Evolutionary conservation across 2,329 filamentous ascomycete genomes (phyloP), one percentile per base, ranked within the genome.

Genomic region (Nemania sp.): DNA sequence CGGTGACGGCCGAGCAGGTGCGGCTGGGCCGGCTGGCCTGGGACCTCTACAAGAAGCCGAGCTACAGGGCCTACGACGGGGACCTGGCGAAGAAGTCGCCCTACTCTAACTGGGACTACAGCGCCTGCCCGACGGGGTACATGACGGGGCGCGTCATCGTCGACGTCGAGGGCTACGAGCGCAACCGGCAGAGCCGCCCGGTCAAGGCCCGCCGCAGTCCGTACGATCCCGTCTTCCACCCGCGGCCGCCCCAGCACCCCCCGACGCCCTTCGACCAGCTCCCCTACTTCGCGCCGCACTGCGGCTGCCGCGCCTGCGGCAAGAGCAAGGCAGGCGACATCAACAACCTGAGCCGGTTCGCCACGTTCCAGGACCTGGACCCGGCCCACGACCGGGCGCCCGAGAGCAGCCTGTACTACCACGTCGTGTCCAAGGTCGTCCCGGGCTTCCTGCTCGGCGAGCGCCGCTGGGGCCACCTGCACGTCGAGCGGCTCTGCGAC

Each of bases 11-110:
- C 61, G 75, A 74, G 65, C 75, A 76, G 50, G 71, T 80, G 54
- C 68, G 68, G 21, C 71, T 80, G 11, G 80, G 80, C 9, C 78
- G 73, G 67, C 49, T 74, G n/a, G 79, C 77, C 69, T 83, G 80
- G 80, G 77, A 80, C 15, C 74, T 83, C 6, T 71, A 78, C 21
- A 77, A 81, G 64, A 72, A 73, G 10, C 79, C 79, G 0, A 75
- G 72, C 0, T 81, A 81, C 60, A 81, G 78, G 74, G 74, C 79
- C 6, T 80, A 82, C 17, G 75, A 80, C 11, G 80, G 79, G 3
- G 69, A 69, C 17, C 69, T 81, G 5, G 75, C 76, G 25, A 72
- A 73, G 49, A 72, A 68, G 3, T 66, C 68, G 5, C 43, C 65
- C 2, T 50, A 67, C 1, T 58, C 59, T 25, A 65, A 67, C 18